Evolutionary conservation across 2,329 filamentous ascomycete genomes (phyloP).

Genomic region (Tricladium varicosporioides): DNA sequence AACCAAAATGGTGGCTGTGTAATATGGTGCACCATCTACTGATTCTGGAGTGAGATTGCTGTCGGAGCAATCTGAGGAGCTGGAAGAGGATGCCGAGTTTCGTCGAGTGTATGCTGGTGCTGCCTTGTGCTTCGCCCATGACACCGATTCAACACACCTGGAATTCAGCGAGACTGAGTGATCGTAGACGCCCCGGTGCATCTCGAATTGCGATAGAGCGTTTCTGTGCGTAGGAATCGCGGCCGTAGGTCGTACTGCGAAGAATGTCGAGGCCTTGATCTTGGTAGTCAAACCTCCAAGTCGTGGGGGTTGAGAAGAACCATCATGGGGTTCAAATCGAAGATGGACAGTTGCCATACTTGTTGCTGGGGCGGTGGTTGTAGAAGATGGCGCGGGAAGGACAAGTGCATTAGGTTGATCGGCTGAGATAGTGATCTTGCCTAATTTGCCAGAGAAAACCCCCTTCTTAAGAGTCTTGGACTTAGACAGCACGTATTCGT

Average conservation of each 20-base stretch:
- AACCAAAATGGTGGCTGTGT: conserved; percentile 60
- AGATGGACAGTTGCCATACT: conserved; percentile 33
- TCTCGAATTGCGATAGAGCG: conserved; percentile 22
- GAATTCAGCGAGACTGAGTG: conserved; percentile 29
- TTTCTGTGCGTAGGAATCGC: conserved; percentile 22
- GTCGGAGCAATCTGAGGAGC: conserved; percentile 27
- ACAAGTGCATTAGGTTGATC: conserved; percentile 31
- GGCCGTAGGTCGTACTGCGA: conserved; percentile 20
- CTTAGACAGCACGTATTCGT: conserved; percentile 28
- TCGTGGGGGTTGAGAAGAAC: conserved; percentile 27
- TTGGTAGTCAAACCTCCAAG: conserved; percentile 32
- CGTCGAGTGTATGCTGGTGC: conserved; percentile 22
- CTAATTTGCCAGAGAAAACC: conserved; percentile 34
- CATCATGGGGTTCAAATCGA: conserved; percentile 32
- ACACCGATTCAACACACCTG: conserved; percentile 31
- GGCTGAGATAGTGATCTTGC: conserved; percentile 32
- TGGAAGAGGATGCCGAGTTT: conserved; percentile 28
- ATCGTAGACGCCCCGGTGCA: conserved; percentile 26
- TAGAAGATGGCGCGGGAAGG: conserved; percentile 25
- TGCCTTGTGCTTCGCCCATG: conserved; percentile 30
- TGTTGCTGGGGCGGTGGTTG: conserved; percentile 12
- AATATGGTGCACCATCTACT: conserved; percentile 35
- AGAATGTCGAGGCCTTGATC: conserved; percentile 31
- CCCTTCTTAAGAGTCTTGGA: conserved; percentile 33
- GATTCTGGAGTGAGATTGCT: conserved; percentile 3